These are phyloP conservation scores for Blakeslea trispora DNA, from an alignment of 371 early-diverging fungal species.

Conservation along the genomic window DNA sequence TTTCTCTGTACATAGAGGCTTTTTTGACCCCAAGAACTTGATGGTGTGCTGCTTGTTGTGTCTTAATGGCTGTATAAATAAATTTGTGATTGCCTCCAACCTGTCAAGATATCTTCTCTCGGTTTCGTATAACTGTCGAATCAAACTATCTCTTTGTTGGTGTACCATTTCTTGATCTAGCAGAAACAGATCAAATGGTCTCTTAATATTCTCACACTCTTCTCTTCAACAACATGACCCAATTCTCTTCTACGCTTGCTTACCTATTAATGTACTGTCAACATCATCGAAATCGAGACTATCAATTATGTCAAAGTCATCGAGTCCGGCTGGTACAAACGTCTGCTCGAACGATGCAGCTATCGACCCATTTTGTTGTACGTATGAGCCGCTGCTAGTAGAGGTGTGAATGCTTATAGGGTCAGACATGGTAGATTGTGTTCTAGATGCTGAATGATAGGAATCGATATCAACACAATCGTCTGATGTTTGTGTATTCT, in stretches of 20 bases:
- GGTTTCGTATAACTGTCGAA: slow-evolving; percentile 35
- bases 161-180: slow-evolving; percentile 44
- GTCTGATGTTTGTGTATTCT: no score
- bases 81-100: slow-evolving; percentile 19
- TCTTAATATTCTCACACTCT: slow-evolving; percentile 1
- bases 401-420: slow-evolving; percentile 2
- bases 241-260: not conserved
- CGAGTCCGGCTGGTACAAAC: not conserved
- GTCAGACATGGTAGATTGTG: not conserved
- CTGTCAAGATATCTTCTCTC: slow-evolving; percentile 39
- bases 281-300: slow-evolving; percentile 47
- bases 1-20: slow-evolving; percentile 45
- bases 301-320: slow-evolving; percentile 44
- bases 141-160: slow-evolving; percentile 39
- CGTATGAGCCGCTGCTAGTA: not conserved
- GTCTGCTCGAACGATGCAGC: not conserved
- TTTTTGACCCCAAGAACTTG: slow-evolving; percentile 41
- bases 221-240: not conserved
- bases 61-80: slow-evolving; percentile 35
- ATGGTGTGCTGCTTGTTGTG: slow-evolving; percentile 34
- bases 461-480: not conserved
- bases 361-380: slow-evolving; percentile 3
- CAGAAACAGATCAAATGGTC: not conserved
- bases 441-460: not conserved
- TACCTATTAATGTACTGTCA: slow-evolving; percentile 46